Evolutionary conservation across 306 rosid species (phyloP).

Genomic region (Cicer yamashitae): DNA sequence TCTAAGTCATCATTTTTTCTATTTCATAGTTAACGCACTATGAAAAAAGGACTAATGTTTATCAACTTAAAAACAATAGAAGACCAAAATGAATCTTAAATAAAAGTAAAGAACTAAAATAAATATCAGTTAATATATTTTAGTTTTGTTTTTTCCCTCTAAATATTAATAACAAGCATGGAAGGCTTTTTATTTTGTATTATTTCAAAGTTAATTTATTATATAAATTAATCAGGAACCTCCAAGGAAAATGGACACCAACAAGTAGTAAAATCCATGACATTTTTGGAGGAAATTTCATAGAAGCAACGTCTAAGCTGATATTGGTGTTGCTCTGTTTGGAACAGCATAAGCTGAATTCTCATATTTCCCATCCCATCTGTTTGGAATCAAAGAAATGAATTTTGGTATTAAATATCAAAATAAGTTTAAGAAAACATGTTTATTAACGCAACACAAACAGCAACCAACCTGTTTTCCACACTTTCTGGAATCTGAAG

Average conservation of each 20-base stretch:
- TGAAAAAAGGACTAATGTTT: too few relatives aligned
- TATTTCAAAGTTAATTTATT: not conserved
- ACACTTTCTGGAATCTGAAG: conserved; percentile 71
- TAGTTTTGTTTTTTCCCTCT: not conserved
- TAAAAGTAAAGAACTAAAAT: too few relatives aligned
- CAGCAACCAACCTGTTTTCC: conserved; percentile 59
- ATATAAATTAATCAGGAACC: conserved; percentile 21
- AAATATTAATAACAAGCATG: not conserved
- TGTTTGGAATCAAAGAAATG: conserved; percentile 43
- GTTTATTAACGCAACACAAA: conserved; percentile 1
- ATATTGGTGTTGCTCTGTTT: conserved; percentile 24
- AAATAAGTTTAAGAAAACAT: conserved; percentile 7
- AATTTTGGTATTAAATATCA: not conserved
- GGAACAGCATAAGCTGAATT: conserved; percentile 60
- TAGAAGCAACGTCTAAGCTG: conserved; percentile 35
- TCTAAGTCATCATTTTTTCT: too few relatives aligned
- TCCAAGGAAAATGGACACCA: conserved; percentile 4
- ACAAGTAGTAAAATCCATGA: conserved; percentile 2
- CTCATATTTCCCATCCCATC: conserved; percentile 89
- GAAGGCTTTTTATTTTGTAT: not conserved
- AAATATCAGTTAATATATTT: too few relatives aligned
- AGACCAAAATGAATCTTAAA: too few relatives aligned
- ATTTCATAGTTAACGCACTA: too few relatives aligned
- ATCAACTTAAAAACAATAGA: too few relatives aligned
- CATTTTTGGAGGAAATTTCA: not conserved